phyloP scores from a whole-genome alignment of 2,329 filamentous ascomycete genomes.

The Ophiocordyceps sinensis region DNA sequence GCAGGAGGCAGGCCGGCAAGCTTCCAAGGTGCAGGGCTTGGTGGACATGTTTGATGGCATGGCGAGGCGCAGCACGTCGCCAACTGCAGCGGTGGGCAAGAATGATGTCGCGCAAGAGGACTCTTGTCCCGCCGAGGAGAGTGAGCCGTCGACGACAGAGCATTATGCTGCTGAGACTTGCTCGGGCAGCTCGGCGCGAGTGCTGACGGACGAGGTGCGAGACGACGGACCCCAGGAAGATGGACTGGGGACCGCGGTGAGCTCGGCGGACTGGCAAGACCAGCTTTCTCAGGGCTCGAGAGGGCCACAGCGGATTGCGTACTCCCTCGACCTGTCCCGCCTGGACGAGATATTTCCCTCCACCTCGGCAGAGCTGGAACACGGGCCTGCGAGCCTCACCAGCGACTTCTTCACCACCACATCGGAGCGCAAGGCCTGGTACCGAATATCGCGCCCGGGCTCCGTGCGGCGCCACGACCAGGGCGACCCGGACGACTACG shows the following conservation, averaged over 20 bases:
- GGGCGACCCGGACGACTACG: constrained; percentile 45
- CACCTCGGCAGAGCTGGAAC: constrained; percentile 3
- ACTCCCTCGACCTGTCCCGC: constrained; percentile 17
- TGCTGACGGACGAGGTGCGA: too few relatives aligned
- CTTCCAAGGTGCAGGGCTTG: constrained; percentile 34
- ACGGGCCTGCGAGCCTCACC: constrained; percentile 10
- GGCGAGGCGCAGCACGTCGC: constrained; percentile 8
- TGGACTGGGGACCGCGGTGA: too few relatives aligned
- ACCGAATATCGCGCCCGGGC: constrained; percentile 46
- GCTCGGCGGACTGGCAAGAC: neutral
- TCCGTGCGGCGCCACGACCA: constrained; percentile 41
- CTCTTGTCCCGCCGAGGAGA: neutral
- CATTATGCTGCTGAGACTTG: too few relatives aligned
- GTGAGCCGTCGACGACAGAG: neutral
- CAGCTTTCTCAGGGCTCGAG: neutral
- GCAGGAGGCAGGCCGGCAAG: constrained; percentile 10
- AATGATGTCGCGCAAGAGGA: neutral
- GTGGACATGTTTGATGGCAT: constrained; percentile 36
- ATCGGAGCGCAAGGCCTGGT: constrained; percentile 50
- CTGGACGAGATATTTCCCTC: constrained; percentile 19
- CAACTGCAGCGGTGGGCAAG: neutral
- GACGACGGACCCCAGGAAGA: too few relatives aligned
- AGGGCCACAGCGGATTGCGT: constrained; percentile 7
- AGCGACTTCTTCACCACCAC: constrained; percentile 38
- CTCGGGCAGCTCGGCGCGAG: too few relatives aligned